Conservation (phyloP, 495 filamentous ascomycete species). For the Aspergillus olivimuriae region DNA sequence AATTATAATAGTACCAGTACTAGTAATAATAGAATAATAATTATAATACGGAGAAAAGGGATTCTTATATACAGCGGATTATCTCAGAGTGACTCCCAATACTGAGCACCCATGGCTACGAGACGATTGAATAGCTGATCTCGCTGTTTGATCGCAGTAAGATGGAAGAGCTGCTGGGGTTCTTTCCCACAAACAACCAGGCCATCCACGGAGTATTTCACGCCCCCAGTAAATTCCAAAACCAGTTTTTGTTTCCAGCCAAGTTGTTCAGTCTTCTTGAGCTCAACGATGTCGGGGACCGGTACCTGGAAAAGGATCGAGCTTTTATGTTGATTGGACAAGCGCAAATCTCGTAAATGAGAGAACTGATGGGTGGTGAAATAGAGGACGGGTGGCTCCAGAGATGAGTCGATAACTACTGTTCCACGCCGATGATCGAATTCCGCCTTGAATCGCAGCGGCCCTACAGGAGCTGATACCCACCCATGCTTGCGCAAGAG, state of each 20-base stretch:
- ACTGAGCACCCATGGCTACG: constrained; percentile 72
- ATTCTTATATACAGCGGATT: too few species aligned
- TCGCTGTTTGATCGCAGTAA: constrained; percentile 62
- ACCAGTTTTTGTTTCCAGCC: neutral
- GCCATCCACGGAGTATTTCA: neutral
- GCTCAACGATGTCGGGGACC: neutral
- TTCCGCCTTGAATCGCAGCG: neutral
- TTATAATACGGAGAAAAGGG: too few species aligned
- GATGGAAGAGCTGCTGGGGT: neutral
- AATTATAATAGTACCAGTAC: too few species aligned
- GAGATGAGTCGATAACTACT: neutral
- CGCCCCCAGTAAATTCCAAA: neutral
- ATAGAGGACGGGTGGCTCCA: neutral
- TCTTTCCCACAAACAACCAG: neutral
- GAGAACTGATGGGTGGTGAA: neutral
- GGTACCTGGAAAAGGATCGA: neutral
- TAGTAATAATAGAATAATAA: too few species aligned
- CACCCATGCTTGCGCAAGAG: neutral
- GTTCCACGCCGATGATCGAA: neutral
- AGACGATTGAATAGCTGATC: constrained; percentile 84
- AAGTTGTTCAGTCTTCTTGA: neutral
- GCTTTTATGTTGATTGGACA: neutral
- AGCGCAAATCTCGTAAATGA: neutral
- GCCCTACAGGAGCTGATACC: neutral
- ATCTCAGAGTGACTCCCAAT: too few species aligned